phyloP scores from a whole-genome alignment of 768 basidiomycete genomes.

The Termitomyces heimii region DNA sequence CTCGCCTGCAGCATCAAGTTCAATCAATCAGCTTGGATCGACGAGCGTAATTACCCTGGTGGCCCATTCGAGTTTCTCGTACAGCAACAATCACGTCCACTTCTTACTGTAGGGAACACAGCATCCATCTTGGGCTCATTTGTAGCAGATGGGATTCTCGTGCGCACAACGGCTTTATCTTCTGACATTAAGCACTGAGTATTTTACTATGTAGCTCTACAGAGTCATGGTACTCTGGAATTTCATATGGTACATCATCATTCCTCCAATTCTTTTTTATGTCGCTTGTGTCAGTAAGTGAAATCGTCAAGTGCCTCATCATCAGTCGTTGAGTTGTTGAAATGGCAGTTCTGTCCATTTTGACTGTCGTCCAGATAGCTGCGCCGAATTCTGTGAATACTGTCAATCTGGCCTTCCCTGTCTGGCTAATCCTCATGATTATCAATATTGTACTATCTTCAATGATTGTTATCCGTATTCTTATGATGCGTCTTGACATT shows the following conservation, averaged over 20 bases:
- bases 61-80: constrained; percentile 28
- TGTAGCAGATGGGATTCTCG: constrained; percentile 32
- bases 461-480: constrained; percentile 24
- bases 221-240: constrained; percentile 9
- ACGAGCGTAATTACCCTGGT: constrained; percentile 22
- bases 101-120: constrained; percentile 15
- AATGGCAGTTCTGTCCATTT: constrained; percentile 23
- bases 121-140: constrained; percentile 25
- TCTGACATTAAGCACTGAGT: background rate
- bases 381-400: constrained; percentile 18
- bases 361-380: constrained; percentile 24
- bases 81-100: constrained; percentile 18
- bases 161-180: constrained; percentile 16
- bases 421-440: constrained; percentile 28
- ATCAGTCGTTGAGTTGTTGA: background rate
- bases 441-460: constrained; percentile 23
- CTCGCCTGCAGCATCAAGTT: constrained; percentile 15
- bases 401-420: constrained; percentile 23
- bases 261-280: constrained; percentile 5
- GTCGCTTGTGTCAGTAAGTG: constrained; percentile 7
- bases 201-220: background rate
- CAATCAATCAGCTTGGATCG: constrained; percentile 26
- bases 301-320: background rate
- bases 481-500: constrained; percentile 20
- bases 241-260: constrained; percentile 5